phyloP scores from a whole-genome alignment of 768 basidiomycete species.

The Lactarius sp. region DNA sequence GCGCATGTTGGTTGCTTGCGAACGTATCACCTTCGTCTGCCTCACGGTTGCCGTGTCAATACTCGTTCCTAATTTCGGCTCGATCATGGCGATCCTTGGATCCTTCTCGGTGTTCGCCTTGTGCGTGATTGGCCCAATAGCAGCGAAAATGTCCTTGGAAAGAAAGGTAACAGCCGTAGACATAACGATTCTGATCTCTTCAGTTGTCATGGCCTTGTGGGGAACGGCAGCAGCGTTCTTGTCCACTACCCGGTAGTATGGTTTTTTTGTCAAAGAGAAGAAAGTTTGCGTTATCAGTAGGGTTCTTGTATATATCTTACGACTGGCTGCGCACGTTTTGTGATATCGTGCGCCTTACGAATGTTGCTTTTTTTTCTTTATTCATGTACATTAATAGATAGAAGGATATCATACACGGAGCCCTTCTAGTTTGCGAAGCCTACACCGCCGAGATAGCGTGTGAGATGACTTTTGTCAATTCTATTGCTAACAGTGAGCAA shows the following conservation, averaged over 20 bases:
- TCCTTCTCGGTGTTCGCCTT: slow-evolving; percentile 72
- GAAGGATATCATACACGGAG: background rate
- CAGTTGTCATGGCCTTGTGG: slow-evolving; percentile 66
- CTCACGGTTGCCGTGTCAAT: slow-evolving; percentile 68
- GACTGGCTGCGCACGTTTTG: background rate
- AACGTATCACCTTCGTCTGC: slow-evolving; percentile 54
- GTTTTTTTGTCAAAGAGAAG: background rate
- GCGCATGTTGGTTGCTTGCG: slow-evolving; percentile 42
- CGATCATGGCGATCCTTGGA: slow-evolving; percentile 86
- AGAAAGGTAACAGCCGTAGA: slow-evolving; percentile 49
- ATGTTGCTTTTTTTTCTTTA: background rate
- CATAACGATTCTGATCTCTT: slow-evolving; percentile 46
- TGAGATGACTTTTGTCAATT: slow-evolving; percentile 70
- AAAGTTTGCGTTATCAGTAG: background rate
- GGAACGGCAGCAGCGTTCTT: slow-evolving; percentile 66
- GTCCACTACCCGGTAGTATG: slow-evolving; percentile 28
- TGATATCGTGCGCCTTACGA: background rate
- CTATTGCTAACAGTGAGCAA: slow-evolving; percentile 35
- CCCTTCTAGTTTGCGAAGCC: slow-evolving; percentile 18
- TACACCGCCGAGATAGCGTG: slow-evolving; percentile 58
- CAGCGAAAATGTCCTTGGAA: slow-evolving; percentile 60
- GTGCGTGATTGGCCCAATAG: slow-evolving; percentile 58
- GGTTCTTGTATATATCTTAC: background rate
- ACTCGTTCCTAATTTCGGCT: slow-evolving; percentile 71
- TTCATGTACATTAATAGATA: background rate